Percentiles rank a stretch among this genome's conserved stretches.
phyloP scores from a whole-genome alignment of 208 protist species.

The Leishmania tropica region DNA sequence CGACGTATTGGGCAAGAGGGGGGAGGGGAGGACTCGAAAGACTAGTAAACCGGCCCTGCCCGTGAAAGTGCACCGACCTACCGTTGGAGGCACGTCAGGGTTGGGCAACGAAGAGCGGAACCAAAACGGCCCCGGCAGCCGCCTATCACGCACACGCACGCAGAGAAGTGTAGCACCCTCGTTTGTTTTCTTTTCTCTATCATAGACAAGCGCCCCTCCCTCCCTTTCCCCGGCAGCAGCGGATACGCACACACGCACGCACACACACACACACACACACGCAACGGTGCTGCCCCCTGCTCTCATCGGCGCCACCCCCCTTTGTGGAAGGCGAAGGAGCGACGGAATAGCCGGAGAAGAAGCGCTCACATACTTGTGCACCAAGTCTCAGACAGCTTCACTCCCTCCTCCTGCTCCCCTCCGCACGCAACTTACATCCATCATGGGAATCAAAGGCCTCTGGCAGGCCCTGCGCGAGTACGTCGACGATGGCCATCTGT shows the following conservation, averaged over 20 bases:
- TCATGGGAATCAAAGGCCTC: conserved; percentile 88
- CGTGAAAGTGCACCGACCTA: background rate
- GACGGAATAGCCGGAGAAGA: background rate
- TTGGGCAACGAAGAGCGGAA: background rate
- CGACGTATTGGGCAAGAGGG: background rate
- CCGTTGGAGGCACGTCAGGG: background rate
- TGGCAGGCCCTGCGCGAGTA: conserved; percentile 78
- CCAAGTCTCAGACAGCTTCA: background rate
- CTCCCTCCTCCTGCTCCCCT: background rate
- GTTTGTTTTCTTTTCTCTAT: background rate
- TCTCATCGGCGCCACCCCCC: background rate
- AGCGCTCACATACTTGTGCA: background rate
- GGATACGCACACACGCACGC: background rate
- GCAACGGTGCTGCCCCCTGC: background rate
- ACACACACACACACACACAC: too few relatives aligned
- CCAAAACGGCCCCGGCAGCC: background rate
- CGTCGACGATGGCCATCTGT: conserved; percentile 73
- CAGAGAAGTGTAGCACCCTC: background rate
- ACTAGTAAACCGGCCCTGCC: background rate
- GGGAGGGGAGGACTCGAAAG: background rate
- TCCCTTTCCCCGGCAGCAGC: background rate
- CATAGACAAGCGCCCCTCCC: background rate
- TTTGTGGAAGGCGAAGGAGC: background rate
- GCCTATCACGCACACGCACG: background rate
- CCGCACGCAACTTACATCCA: background rate